Percentiles rank a stretch among this genome's conserved stretches.
phyloP scores from a whole-genome alignment of 768 basidiomycete genomes.

The Mycena amicta region DNA sequence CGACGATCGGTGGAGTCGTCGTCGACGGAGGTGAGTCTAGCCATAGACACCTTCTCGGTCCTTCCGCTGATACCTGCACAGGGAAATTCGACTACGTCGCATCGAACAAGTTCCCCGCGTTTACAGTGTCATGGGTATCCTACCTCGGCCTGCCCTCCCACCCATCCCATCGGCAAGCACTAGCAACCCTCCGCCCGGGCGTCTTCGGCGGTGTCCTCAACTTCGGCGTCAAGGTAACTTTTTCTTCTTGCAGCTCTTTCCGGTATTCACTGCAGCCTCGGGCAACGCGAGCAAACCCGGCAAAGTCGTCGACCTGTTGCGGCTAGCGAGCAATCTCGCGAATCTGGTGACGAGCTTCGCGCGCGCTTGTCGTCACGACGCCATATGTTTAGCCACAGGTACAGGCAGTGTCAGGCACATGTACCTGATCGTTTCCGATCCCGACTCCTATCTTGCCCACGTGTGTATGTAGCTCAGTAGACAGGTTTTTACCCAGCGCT shows the following conservation, averaged over 20 bases:
- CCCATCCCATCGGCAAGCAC: slow-evolving; percentile 36
- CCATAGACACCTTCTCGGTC: slow-evolving; percentile 23
- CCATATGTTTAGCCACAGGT: no score
- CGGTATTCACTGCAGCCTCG: no score
- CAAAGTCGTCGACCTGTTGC: slow-evolving; percentile 37
- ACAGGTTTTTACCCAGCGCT: no score
- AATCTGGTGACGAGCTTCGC: no score
- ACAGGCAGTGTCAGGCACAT: no score
- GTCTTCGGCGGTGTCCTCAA: slow-evolving; percentile 40
- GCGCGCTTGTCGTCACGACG: no score
- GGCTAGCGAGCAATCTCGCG: slow-evolving; percentile 36
- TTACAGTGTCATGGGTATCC: slow-evolving; percentile 37
- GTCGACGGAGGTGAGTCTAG: slow-evolving; percentile 46
- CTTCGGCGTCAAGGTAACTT: slow-evolving; percentile 38
- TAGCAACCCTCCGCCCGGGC: slow-evolving; percentile 28
- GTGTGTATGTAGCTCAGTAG: no score
- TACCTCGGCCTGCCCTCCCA: slow-evolving; percentile 42
- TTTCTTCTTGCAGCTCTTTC: no score
- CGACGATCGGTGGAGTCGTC: slow-evolving; percentile 57
- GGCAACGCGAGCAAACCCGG: slow-evolving; percentile 23
- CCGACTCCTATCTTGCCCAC: no score
- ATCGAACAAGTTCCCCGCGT: background rate
- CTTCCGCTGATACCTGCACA: slow-evolving; percentile 23
- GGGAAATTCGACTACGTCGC: slow-evolving; percentile 25
- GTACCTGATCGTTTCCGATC: no score